phyloP scores from a whole-genome alignment of 2,329 filamentous ascomycete genomes.

The Verticillium nubilum region DNA sequence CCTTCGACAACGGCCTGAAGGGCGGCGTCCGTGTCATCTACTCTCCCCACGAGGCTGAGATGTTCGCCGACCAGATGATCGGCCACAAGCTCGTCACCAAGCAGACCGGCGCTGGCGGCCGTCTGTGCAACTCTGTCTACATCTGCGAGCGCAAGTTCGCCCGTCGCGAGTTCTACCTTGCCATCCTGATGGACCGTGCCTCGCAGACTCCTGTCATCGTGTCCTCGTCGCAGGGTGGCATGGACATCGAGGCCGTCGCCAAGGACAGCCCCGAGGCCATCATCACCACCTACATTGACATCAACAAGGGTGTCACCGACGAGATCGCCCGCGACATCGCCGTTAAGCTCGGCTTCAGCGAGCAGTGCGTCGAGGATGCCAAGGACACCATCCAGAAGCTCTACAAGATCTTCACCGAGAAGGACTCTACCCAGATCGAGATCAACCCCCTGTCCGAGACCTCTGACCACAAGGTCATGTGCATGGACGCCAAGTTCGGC shows the following conservation, averaged over 20 bases:
- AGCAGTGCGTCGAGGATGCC: constrained; percentile 94
- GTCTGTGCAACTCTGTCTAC: constrained; percentile 95
- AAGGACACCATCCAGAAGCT: constrained; percentile 97
- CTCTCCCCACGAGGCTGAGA: constrained; percentile 91
- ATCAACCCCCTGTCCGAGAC: constrained; percentile 99
- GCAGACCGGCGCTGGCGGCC: constrained; percentile 90
- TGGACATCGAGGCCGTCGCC: constrained; percentile 98
- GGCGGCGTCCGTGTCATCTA: constrained; percentile 98
- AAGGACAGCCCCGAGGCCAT: constrained; percentile 98
- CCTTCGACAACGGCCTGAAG: constrained; percentile 97
- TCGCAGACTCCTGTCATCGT: constrained; percentile 93
- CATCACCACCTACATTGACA: constrained; percentile 87
- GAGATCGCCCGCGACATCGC: constrained; percentile 89
- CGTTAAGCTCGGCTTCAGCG: constrained; percentile 89
- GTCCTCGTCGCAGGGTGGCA: constrained; percentile 95
- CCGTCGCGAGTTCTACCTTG: constrained; percentile 97
- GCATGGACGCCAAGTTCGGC: constrained; percentile 98
- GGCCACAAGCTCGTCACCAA: constrained; percentile 99
- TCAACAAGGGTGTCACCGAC: constrained; percentile 91
- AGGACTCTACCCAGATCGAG: constrained; percentile 98
- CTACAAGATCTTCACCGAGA: constrained; percentile 98
- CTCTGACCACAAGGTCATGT: constrained; percentile 94
- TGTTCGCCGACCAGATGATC: constrained; percentile 99
- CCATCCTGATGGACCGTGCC: constrained; percentile 94
- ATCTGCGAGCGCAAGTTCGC: constrained; percentile 99